Conservation (phyloP, 768 basidiomycete genomes). For the Mycena rebaudengoi region DNA sequence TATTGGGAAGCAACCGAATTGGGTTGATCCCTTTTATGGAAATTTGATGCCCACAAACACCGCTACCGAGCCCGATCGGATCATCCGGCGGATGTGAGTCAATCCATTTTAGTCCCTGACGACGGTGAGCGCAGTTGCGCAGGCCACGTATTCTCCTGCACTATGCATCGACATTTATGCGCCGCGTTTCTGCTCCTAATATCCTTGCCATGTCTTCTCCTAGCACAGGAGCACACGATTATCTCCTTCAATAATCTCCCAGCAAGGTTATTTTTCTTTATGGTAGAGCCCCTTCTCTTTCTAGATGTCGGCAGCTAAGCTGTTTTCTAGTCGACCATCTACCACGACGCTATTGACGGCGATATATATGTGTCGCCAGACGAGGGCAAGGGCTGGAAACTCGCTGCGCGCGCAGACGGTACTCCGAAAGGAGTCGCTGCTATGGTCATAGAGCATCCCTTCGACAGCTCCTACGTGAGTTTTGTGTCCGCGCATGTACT, state of each 20-base stretch:
- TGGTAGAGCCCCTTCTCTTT: slow-evolving; percentile 69
- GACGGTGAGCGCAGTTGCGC: too few relatives aligned
- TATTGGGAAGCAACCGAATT: too few relatives aligned
- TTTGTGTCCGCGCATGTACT: too few relatives aligned
- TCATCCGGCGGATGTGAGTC: too few relatives aligned
- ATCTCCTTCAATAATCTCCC: slow-evolving; percentile 77
- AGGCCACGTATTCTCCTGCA: too few relatives aligned
- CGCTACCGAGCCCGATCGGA: too few relatives aligned
- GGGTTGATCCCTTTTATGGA: too few relatives aligned
- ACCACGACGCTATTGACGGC: slow-evolving; percentile 76
- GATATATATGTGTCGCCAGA: slow-evolving; percentile 81
- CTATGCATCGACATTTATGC: neutral
- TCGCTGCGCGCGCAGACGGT: slow-evolving; percentile 53
- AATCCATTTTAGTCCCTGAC: too few relatives aligned
- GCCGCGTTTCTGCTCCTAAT: neutral
- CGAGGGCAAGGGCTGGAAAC: slow-evolving; percentile 80
- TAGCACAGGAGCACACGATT: slow-evolving; percentile 52
- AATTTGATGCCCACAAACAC: too few relatives aligned
- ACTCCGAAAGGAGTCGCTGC: slow-evolving; percentile 65
- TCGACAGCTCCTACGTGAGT: slow-evolving; percentile 77
- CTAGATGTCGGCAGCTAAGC: slow-evolving; percentile 9
- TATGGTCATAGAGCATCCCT: slow-evolving; percentile 87
- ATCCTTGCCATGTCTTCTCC: neutral
- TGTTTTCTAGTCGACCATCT: slow-evolving; percentile 61
- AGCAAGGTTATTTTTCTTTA: slow-evolving; percentile 86